phyloP scores from a whole-genome alignment of 2,329 filamentous ascomycete genomes.

The Phialophora expanda region DNA sequence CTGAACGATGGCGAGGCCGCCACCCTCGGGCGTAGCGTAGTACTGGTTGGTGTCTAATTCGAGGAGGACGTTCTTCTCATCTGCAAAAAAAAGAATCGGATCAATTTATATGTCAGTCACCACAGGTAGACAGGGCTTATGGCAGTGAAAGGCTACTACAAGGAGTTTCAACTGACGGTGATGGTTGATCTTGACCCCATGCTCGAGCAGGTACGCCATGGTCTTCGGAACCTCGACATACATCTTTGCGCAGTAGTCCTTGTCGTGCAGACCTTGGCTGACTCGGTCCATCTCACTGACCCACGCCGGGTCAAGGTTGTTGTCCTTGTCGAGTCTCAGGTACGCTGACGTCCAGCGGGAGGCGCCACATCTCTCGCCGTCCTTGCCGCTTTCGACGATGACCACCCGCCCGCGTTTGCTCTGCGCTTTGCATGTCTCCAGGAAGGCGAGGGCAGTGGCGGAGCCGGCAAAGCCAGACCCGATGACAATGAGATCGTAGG shows the following conservation, averaged over 20 bases:
- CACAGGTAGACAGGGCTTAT: too few relatives aligned
- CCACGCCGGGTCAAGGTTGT: conserved; percentile 33
- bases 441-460: conserved; percentile 38
- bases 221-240: conserved; percentile 46
- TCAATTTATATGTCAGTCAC: too few relatives aligned
- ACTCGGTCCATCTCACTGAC: conserved; percentile 30
- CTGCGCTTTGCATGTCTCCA: conserved; percentile 46
- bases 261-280: conserved; percentile 45
- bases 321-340: conserved; percentile 47
- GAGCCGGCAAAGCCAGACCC: conserved; percentile 11
- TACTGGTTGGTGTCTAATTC: conserved; percentile 46
- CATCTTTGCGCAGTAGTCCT: conserved; percentile 50
- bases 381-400: conserved; percentile 48
- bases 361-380: conserved; percentile 50
- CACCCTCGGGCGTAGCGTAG: conserved; percentile 37
- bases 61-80: conserved; percentile 49
- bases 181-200: conserved; percentile 43
- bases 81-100: conserved; percentile 7
- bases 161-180: conserved; percentile 33
- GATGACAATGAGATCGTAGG: conserved; percentile 6
- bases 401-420: conserved; percentile 47
- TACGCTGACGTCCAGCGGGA: conserved; percentile 48
- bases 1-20: conserved; percentile 47
- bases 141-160: too few relatives aligned
- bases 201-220: conserved; percentile 46